Evolutionary conservation across 2,329 filamentous ascomycete genomes (phyloP), one percentile per base, ranked within the genome.

Genomic region (Nemania bipapillata): DNA sequence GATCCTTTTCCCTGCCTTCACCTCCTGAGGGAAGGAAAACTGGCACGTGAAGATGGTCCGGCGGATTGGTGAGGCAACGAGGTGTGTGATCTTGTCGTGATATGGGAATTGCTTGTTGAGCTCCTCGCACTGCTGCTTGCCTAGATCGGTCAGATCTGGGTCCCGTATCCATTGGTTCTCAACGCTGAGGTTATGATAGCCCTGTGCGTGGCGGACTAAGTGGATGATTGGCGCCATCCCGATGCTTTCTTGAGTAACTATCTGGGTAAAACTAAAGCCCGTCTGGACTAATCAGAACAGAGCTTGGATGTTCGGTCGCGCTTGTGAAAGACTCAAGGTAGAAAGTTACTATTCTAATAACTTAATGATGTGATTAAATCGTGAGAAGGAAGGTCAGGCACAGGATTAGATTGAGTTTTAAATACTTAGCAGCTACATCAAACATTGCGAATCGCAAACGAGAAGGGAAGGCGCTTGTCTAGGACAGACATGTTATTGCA

Each of bases 21-120:
- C 84, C 0, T 82, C 84, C 0, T 87, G 83, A 20, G 85, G 86
- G 79, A 97, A 96, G 53, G 88, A 86, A 62, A 89, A 81, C 32
- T 93, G 84, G 37, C 91, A 90, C 1, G 94, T 97, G 80, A 92
- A 89, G 53, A 97, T 84, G 1, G 94, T 96, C 70, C 94, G 89
- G 58, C 91, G 90, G 73, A 97, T 86, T 5, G 94, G 93, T 0
- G 92, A 96, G 45, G 93, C 89, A 24, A 94, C 86, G 12, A 97
- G 85, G 73, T 91, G 85, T 4, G 91, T 90, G 75, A 96, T 82
- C 45, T 85, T 80, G 70, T 83, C 81, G 77, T 92, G 90, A 79
- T 87, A 80, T 9, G 91, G 87, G 78, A 96, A 97, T 22, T 74
- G 70, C 32, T 83, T 77, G 74, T 86, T 80, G 47, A 97, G 89